Conservation (phyloP, 345 rosid genomes). For the Populus deltoides region DNA sequence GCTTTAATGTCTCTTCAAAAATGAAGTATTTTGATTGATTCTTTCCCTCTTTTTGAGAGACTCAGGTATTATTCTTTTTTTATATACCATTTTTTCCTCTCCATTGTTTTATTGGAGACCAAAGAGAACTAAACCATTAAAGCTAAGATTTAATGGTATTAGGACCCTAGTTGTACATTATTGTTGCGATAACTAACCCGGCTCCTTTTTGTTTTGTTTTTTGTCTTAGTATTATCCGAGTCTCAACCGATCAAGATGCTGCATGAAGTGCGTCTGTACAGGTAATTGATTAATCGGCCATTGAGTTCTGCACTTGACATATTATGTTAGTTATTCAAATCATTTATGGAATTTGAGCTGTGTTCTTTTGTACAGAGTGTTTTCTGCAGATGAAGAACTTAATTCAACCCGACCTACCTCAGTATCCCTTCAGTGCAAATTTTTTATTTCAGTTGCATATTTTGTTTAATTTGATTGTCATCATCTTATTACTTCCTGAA, state of each 20-base stretch:
- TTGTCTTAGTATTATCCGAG: conserved; percentile 77
- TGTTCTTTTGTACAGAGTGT: conserved; percentile 64
- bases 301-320: background rate
- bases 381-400: conserved; percentile 98
- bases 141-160: background rate
- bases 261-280: conserved; percentile 95
- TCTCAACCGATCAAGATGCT: conserved; percentile 93
- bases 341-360: conserved; percentile 13
- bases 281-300: conserved; percentile 43
- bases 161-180: background rate
- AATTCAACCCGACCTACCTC: conserved; percentile 86
- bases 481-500: background rate
- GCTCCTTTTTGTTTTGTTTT: conserved; percentile 4
- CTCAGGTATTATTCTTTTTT: background rate
- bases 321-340: background rate
- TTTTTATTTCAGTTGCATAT: conserved; percentile 6
- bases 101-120: background rate
- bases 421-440: conserved; percentile 74
- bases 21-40: background rate
- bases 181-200: conserved; percentile 10
- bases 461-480: background rate
- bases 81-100: background rate
- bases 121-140: background rate
- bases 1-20: background rate
- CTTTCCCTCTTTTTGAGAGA: background rate